Conservation (phyloP, 2,329 filamentous ascomycete species). For the Ophiosphaerella narmari region DNA sequence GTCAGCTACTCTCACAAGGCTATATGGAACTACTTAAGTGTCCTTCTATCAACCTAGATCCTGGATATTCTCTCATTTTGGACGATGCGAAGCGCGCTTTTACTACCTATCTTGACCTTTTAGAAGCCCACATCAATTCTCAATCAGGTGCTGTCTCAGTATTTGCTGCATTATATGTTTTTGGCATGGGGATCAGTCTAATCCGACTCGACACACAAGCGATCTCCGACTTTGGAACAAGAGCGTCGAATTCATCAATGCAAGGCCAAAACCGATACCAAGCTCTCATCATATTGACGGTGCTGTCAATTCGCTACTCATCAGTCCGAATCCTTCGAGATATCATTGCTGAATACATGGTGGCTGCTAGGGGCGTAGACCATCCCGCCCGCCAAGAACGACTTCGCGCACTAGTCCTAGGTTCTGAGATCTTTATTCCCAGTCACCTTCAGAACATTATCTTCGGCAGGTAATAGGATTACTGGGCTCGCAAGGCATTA, state of each 20-base stretch:
- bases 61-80: neutral
- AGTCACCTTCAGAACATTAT: no score
- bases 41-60: neutral
- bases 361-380: neutral
- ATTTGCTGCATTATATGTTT: constrained; percentile 4
- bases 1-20: neutral
- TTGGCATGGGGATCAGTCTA: constrained; percentile 2
- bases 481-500: no score
- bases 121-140: constrained; percentile 1
- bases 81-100: constrained; percentile 1
- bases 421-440: neutral
- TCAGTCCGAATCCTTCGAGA: constrained; percentile 1
- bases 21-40: constrained; percentile 6
- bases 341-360: neutral
- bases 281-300: constrained; percentile 3
- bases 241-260: no score
- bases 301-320: constrained; percentile 1
- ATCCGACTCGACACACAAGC: neutral
- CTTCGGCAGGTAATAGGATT: no score
- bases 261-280: no score
- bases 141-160: constrained; percentile 1
- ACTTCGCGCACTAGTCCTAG: constrained; percentile 1
- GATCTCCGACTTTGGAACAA: neutral
- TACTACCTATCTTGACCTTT: neutral
- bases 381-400: neutral